Base-by-base conservation (phyloP, 257 asterid species). In the Solanum lycopersicoides region DNA sequence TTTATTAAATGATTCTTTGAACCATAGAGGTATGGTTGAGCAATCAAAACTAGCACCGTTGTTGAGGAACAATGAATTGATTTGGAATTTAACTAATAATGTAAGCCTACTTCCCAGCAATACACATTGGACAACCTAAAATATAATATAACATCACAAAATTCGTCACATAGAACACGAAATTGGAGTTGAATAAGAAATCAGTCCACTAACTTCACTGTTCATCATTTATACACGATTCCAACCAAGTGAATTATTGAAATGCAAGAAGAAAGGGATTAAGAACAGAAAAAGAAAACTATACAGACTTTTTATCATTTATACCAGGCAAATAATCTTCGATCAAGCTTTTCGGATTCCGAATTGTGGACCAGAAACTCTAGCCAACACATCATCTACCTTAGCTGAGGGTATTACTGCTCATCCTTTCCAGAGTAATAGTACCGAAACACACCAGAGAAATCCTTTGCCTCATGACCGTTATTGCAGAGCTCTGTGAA, bases 391-490 rank as follows among this genome's bases (percentile, higher is more conserved):
- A 84, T 65, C 34, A 84, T 65, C 42, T 84, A 42, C 79, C 30
- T 30, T 73, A 73, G 69, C 83, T 87, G 50, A 76, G 87, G 84
- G 80, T 37, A 9, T 87, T 69, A 91, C 84, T 72, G 59, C 90
- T 95, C 98, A 82, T 95, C 98, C 86, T 86, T 91, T 86, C 99
- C 99, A 44, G 86, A 85, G 89, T 92, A 97, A 87, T 95, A 95
- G 88, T 95, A 96, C 76, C 94, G 95, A 89, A 95, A 97, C 91
- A 94, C 98, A 56, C 98, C 91, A 5, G 99, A 95, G 88, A 95
- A 97, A 87, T 97, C 99, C 90, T 93, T 87, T 28, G 91, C 88
- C 56, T 77, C 97, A 41, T 92, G 93, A 12, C 96, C 98, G 74
- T 86, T 92, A 9, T 93, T 71, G 89, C 98, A 95, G 30, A 97